Evolutionary conservation across 768 basidiomycete species (phyloP).

Genomic region (Cystoderma amianthinum): DNA sequence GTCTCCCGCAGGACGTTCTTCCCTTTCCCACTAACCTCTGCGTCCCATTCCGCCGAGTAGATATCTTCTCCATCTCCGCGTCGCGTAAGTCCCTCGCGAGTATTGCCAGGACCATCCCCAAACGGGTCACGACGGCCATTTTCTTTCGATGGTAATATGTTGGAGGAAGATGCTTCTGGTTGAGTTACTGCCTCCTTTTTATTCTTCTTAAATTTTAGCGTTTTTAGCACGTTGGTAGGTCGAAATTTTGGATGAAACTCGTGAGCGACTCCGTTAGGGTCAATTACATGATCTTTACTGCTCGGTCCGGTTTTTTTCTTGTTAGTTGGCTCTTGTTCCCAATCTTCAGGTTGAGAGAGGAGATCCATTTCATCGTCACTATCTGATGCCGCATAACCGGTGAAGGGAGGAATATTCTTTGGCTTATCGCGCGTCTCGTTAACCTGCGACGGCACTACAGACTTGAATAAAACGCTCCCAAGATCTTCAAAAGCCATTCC

Average conservation of each 20-base stretch:
- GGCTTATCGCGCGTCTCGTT: background rate
- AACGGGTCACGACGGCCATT: background rate
- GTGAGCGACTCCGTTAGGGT: background rate
- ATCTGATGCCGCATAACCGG: constrained; percentile 1
- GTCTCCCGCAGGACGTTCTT: background rate
- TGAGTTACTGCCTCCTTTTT: constrained; percentile 10
- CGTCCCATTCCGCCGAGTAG: background rate
- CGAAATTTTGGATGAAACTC: constrained; percentile 7
- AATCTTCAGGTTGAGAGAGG: constrained; percentile 8
- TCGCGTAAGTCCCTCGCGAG: background rate
- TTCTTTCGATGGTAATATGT: background rate
- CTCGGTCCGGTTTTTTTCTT: constrained; percentile 1
- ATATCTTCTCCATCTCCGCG: background rate
- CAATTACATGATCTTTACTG: background rate
- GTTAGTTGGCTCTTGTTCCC: constrained; percentile 1
- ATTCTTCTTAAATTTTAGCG: constrained; percentile 28
- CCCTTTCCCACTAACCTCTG: background rate
- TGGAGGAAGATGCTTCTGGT: constrained; percentile 5
- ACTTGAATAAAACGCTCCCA: background rate
- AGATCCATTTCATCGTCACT: constrained; percentile 14
- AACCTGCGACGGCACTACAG: background rate
- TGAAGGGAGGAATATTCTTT: background rate
- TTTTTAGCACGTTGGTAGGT: constrained; percentile 8
- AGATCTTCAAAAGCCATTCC: constrained; percentile 4
- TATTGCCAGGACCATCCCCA: background rate